Percentiles rank a stretch among this genome's conserved stretches.
These are phyloP conservation scores for Gossypium herbaceum DNA, from an alignment of 345 rosid species.

Conservation along the genomic window DNA sequence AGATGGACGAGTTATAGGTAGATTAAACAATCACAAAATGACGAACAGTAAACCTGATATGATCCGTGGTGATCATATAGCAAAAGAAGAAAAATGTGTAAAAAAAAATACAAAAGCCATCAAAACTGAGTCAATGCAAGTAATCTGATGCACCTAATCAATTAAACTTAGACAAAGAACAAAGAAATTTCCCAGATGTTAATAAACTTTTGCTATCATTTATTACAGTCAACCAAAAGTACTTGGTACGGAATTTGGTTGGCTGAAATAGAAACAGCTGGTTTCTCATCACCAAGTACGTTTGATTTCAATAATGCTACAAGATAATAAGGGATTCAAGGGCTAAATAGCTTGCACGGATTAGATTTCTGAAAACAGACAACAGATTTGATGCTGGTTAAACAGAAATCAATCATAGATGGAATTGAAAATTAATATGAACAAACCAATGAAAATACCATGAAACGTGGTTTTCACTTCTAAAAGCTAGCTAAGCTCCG, in stretches of 20 bases:
- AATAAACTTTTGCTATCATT: conserved; percentile 4
- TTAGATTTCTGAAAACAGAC: neutral
- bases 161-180: neutral
- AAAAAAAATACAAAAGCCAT: neutral
- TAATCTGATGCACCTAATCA: neutral
- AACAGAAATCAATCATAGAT: neutral
- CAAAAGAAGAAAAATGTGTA: neutral
- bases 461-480: neutral
- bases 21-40: conserved; percentile 13
- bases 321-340: neutral
- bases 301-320: conserved; percentile 4
- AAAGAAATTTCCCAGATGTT: conserved; percentile 3
- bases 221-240: neutral
- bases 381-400: conserved; percentile 3
- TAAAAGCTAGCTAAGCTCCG: conserved; percentile 10
- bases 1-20: neutral
- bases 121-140: conserved; percentile 10
- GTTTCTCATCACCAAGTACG: neutral
- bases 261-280: neutral
- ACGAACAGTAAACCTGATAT: neutral
- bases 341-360: conserved; percentile 1
- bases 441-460: conserved; percentile 2
- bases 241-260: neutral
- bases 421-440: conserved; percentile 3
- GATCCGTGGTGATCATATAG: no score